Evolutionary conservation across 192 early-diverging fungal genomes (phyloP).

Genomic region (Diversispora epigaea): DNA sequence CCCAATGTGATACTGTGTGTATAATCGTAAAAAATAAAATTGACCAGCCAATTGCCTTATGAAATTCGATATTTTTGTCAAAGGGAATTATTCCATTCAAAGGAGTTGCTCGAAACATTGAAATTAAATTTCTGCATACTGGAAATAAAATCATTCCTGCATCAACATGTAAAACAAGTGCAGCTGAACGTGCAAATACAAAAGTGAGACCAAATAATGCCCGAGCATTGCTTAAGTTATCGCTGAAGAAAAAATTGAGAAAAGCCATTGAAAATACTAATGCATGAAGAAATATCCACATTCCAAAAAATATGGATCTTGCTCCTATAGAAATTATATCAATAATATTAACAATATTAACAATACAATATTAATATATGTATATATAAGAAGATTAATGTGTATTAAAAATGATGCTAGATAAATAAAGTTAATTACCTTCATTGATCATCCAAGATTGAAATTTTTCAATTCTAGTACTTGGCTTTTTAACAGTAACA

Average conservation of each 20-base stretch:
- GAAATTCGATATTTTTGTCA: slow-evolving; percentile 73
- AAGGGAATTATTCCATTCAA: slow-evolving; percentile 62
- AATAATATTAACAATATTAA: background rate
- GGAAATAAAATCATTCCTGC: slow-evolving; percentile 75
- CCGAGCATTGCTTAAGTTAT: slow-evolving; percentile 53
- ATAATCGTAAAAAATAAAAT: slow-evolving; percentile 62
- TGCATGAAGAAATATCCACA: slow-evolving; percentile 62
- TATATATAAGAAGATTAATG: background rate
- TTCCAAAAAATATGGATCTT: slow-evolving; percentile 42
- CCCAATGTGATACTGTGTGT: slow-evolving; percentile 61
- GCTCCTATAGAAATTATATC: slow-evolving; percentile 31
- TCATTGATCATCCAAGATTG: slow-evolving; percentile 53
- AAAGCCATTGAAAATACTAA: slow-evolving; percentile 58
- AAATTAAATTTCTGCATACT: slow-evolving; percentile 75
- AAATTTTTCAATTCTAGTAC: slow-evolving; percentile 32
- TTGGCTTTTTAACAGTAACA: slow-evolving; percentile 5
- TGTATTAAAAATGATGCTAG: background rate
- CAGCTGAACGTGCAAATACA: slow-evolving; percentile 59
- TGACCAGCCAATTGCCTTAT: slow-evolving; percentile 71
- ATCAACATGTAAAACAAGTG: slow-evolving; percentile 70
- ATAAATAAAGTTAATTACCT: slow-evolving; percentile 44
- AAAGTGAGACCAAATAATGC: slow-evolving; percentile 53
- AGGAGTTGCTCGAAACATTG: slow-evolving; percentile 55
- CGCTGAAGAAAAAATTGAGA: slow-evolving; percentile 61
- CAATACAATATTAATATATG: background rate